Conservation (phyloP, 345 rosid species). For the Eucalyptus virginea region DNA sequence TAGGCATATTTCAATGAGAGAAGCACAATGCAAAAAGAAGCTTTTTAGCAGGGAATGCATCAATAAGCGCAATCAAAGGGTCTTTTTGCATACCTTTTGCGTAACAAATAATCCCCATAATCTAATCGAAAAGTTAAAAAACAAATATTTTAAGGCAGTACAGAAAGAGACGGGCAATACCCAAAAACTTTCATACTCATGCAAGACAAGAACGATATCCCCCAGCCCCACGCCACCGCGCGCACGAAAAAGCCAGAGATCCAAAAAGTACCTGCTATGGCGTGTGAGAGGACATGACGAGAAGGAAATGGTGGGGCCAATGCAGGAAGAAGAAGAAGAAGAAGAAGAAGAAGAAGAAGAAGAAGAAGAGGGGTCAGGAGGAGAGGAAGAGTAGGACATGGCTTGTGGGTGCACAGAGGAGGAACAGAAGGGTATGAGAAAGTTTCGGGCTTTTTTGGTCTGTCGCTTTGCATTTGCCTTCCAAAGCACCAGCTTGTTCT, state of each 20-base stretch:
- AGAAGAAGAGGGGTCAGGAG: not conserved
- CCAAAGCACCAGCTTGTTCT: not conserved
- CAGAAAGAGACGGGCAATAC: not conserved
- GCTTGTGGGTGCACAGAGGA: not conserved
- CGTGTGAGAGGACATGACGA: not conserved
- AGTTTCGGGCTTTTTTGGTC: not conserved
- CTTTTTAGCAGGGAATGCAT: slow-evolving; percentile 3
- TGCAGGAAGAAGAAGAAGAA: not conserved
- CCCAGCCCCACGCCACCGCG: not conserved
- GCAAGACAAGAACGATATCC: not conserved
- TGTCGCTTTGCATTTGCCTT: not conserved
- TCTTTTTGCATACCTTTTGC: not conserved
- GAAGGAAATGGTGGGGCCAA: not conserved
- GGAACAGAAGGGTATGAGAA: not conserved
- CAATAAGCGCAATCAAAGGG: slow-evolving; percentile 54
- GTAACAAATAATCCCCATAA: slow-evolving; percentile 1
- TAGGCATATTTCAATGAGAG: not conserved
- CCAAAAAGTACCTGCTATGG: not conserved
- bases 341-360: not conserved
- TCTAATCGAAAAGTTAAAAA: not conserved
- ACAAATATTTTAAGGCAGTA: not conserved
- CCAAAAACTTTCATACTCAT: not conserved
- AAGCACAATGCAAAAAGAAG: slow-evolving; percentile 1
- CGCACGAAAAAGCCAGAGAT: not conserved
- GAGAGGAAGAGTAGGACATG: not conserved